These are phyloP conservation scores for Brassica rapa DNA, from an alignment of 345 rosid species.

Conservation along the genomic window DNA sequence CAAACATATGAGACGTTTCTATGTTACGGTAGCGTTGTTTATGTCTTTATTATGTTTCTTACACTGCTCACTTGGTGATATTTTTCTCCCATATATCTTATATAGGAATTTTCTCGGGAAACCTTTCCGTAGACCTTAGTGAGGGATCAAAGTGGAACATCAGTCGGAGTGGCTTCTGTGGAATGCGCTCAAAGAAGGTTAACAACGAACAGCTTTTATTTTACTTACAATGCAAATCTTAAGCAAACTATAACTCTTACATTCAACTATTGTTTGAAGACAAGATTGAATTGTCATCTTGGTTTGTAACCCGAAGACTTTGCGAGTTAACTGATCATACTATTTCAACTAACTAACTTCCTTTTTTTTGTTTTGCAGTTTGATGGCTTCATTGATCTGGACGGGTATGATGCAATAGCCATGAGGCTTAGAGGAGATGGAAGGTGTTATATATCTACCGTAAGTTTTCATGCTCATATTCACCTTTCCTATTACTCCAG, in stretches of 20 bases:
- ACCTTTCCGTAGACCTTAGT: constrained; percentile 64
- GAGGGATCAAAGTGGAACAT: constrained; percentile 83
- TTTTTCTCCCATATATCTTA: constrained; percentile 6
- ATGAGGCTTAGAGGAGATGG: constrained; percentile 91
- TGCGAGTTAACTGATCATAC: not conserved
- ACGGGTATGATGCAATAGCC: constrained; percentile 84
- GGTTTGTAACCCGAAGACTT: not conserved
- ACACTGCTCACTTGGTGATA: constrained; percentile 9
- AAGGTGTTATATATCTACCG: constrained; percentile 89
- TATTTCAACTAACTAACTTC: not conserved
- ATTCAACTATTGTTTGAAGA: not conserved
- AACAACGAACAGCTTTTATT: not conserved
- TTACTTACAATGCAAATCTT: not conserved
- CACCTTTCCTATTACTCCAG: not conserved
- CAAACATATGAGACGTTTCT: not conserved
- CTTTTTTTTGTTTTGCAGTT: constrained; percentile 52
- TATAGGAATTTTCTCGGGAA: constrained; percentile 86
- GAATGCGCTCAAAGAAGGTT: constrained; percentile 98
- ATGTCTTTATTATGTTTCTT: not conserved
- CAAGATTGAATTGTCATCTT: not conserved
- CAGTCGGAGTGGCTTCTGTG: constrained; percentile 85
- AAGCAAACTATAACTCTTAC: not conserved
- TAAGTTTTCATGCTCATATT: constrained; percentile 47
- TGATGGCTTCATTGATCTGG: constrained; percentile 91
- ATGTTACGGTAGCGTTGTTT: not conserved